Evolutionary conservation across 129 eudicot genomes (phyloP), one percentile per base, ranked within the genome.

Genomic region (Arctium lappa): DNA sequence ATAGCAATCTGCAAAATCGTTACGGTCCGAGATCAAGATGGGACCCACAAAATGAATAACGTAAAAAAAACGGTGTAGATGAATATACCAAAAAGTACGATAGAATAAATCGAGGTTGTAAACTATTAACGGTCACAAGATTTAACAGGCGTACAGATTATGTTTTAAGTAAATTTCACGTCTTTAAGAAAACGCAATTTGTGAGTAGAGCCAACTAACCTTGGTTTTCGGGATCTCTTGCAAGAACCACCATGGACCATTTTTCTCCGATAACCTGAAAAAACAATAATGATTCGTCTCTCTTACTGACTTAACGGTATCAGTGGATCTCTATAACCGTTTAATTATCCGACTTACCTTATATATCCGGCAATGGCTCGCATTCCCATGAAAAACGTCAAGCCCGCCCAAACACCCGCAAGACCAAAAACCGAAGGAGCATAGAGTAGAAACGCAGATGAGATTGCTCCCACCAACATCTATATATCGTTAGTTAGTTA

Each of bases 161-260:
- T 44, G 18, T 63, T 60, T 62, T 77, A 36, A 4, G 63, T 50
- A 4, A 50, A 3, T 12, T 12, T 33, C 36, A 33, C 36, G 36
- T 33, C 36, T 33, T 12, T 50, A 56, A 4, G 27, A 56, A 56
- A 56, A 56, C 22, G 27, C 66, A 5, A 56, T 5, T 36, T 22
- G 36, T 60, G 63, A 33, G 75, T 79, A 48, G 18, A 48, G 29
- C 48, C 42, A 78, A 84, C 85, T 31, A 78, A 88, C 90, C 90
- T 91, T 68, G 8, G 86, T 7, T 79, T 85, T 34, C 6, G 72
- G 74, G 56, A 72, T 75, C 27, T 81, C 90, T 50, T 88, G 90
- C 72, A 91, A 82, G 88, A 91, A 91, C 94, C 94, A 83, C 94
- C 94, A 91, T 27, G 94, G 92, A 74, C 94, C 92, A 85, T 83